Percentiles rank a stretch among this genome's conserved stretches.
These are phyloP conservation scores for Boletales sp. DNA, from an alignment of 768 basidiomycete genomes.

Conservation along the genomic window DNA sequence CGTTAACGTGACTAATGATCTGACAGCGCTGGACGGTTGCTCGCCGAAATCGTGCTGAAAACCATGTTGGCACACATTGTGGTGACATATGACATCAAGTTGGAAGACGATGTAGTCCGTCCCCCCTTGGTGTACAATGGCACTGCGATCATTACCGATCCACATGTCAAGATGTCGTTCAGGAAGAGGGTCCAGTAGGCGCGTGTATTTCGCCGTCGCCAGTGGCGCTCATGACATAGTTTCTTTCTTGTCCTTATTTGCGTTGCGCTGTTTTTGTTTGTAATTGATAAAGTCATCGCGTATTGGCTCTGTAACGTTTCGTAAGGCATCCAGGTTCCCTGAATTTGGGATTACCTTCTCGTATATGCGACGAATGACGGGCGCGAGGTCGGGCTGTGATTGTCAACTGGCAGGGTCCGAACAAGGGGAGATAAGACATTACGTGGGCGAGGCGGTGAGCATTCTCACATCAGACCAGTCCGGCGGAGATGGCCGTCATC, in stretches of 20 bases:
- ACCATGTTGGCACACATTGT: conserved; percentile 12
- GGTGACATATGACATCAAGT: conserved; percentile 6
- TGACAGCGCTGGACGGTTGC: conserved; percentile 15
- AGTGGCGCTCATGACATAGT: too few relatives aligned
- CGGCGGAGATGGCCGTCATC: conserved; percentile 89
- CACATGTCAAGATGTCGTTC: background rate
- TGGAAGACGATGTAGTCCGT: background rate
- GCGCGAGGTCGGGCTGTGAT: conserved; percentile 82
- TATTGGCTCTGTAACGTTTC: conserved; percentile 90
- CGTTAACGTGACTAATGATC: too few relatives aligned
- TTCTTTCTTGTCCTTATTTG: too few relatives aligned
- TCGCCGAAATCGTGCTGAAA: conserved; percentile 9
- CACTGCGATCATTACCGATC: background rate
- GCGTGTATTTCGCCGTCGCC: too few relatives aligned
- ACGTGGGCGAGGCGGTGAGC: conserved; percentile 28
- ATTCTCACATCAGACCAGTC: conserved; percentile 86
- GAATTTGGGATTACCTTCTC: too few relatives aligned
- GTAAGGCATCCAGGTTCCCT: conserved; percentile 89
- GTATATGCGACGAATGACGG: conserved; percentile 69
- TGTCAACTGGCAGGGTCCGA: conserved; percentile 60
- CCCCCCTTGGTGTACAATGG: background rate
- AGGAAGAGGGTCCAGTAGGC: background rate
- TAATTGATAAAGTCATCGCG: conserved; percentile 65
- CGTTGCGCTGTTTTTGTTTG: too few relatives aligned
- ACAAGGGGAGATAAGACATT: conserved; percentile 9